Conservation (phyloP, 805 yeast species). For the Kazachstania africana region DNA sequence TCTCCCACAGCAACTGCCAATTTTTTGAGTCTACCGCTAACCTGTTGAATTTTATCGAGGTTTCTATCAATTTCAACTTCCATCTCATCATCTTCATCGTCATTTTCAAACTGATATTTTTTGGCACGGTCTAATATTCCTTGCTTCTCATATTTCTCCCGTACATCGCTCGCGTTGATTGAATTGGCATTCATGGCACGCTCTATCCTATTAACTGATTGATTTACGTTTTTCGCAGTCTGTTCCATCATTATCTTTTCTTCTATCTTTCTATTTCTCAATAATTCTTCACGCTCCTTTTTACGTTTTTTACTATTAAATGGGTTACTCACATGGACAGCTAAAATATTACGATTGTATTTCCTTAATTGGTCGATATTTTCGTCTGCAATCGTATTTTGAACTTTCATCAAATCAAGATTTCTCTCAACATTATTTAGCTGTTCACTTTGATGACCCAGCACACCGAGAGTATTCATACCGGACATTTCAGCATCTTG, state of each 20-base stretch:
- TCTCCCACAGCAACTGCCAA: slow-evolving; percentile 62
- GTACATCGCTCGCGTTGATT: slow-evolving; percentile 24
- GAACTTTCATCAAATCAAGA: slow-evolving; percentile 66
- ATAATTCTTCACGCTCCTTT: slow-evolving; percentile 59
- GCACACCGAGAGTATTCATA: slow-evolving; percentile 74
- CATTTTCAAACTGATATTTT: slow-evolving; percentile 74
- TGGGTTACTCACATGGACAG: slow-evolving; percentile 75
- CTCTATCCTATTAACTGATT: slow-evolving; percentile 58
- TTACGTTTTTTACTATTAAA: slow-evolving; percentile 72
- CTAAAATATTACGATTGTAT: slow-evolving; percentile 69
- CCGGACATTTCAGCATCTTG: slow-evolving; percentile 65
- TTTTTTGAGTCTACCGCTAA: slow-evolving; percentile 58
- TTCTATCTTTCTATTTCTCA: slow-evolving; percentile 48
- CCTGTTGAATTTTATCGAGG: slow-evolving; percentile 61
- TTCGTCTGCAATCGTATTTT: slow-evolving; percentile 69
- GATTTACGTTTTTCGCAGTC: slow-evolving; percentile 45
- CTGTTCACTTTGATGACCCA: slow-evolving; percentile 88
- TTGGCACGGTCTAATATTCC: slow-evolving; percentile 39
- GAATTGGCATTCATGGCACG: slow-evolving; percentile 41
- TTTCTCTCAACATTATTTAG: slow-evolving; percentile 70
- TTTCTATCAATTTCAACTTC: slow-evolving; percentile 80
- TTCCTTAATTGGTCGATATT: slow-evolving; percentile 71
- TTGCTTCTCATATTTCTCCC: slow-evolving; percentile 29
- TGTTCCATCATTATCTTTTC: slow-evolving; percentile 54
- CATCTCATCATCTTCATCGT: slow-evolving; percentile 85